Conservation (phyloP, 225 moss, liverwort and hornwort species). For the Physcomitrium patens region DNA sequence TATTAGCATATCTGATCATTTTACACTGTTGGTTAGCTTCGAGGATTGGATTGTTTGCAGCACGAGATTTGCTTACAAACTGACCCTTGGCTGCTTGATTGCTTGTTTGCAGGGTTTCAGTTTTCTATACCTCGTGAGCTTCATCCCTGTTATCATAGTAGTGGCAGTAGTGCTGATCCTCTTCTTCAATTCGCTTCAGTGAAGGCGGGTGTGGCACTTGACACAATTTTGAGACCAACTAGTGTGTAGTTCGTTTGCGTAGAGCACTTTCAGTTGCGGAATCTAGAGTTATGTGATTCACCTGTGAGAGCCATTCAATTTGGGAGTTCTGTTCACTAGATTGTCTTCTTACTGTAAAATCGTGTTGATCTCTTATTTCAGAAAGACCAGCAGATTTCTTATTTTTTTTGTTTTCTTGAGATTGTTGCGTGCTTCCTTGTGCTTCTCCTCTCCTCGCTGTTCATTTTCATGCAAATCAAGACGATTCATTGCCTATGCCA, state of each 20-base stretch:
- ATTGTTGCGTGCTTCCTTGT: too few species aligned
- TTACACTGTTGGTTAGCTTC: neutral
- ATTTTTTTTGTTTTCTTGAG: neutral
- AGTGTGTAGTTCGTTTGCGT: neutral
- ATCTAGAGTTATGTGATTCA: slow-evolving; percentile 12
- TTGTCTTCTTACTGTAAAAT: slow-evolving; percentile 20
- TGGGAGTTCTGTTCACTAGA: neutral
- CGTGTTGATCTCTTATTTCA: neutral
- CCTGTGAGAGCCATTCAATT: neutral
- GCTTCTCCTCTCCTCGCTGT: too few species aligned
- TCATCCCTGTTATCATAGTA: slow-evolving; percentile 84
- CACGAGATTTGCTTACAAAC: neutral
- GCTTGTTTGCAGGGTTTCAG: slow-evolving; percentile 84
- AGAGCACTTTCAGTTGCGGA: slow-evolving; percentile 21
- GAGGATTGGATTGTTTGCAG: slow-evolving; percentile 14
- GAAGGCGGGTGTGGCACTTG: slow-evolving; percentile 23
- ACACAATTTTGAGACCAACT: slow-evolving; percentile 31
- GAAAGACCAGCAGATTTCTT: neutral
- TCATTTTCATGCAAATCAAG: too few species aligned
- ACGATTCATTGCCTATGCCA: too few species aligned
- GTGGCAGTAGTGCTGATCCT: slow-evolving; percentile 75
- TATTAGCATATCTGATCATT: neutral
- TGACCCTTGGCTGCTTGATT: slow-evolving; percentile 25
- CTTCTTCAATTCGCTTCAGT: slow-evolving; percentile 96
- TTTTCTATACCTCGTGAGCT: slow-evolving; percentile 86